Evolutionary conservation across 2,329 filamentous ascomycete genomes (phyloP), one percentile per base, ranked within the genome.

Genomic region (Knufia petricola): DNA sequence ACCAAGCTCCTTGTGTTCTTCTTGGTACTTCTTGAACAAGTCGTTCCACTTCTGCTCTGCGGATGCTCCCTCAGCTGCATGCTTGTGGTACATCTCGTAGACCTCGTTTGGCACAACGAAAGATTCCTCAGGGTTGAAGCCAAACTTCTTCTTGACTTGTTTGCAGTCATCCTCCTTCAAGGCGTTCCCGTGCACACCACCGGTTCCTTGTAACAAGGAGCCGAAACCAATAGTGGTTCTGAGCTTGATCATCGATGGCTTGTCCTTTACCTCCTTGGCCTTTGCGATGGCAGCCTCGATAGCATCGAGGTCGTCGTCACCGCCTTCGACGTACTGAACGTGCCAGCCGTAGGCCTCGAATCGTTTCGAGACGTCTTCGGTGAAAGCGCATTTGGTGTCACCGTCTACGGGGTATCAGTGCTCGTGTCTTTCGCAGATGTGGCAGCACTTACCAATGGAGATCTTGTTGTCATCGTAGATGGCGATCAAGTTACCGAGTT

Each of bases 391-490:
- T 74, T 92, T 92, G 73, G 85, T 96, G 77, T 95, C 85, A 70
- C 92, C 92, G 66, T 98, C 92, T 81, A 56, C 37, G 32, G 30
- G 20, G 12, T 30, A 20, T 49, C 47, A 49, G 48, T 28, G 17
- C 12, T 23, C n/a, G 31, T 20, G 19, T 13, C 4, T 3, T 12
- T 17, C 19, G 20, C 23, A 10, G n/a, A 31, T 15, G 13, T 19
- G 10, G 21, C n/a, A 15, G 24, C 2, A 15, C 76, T 66, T 65
- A 82, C 79, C 79, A 61, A 82, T 82, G 58, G 79, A 94, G 66
- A 98, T 96, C 70, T 95, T 85, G 81, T 98, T 98, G 78, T 98
- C 92, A 66, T 98, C 92, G 71, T 90, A 98, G 72, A 98, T 79
- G 70, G 80, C 82, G 71, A 96, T 96, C 64, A 98, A 77, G 79